Conservation (phyloP, 2,329 filamentous ascomycete species). For the Nothophaeocryptopus gaeumannii region DNA sequence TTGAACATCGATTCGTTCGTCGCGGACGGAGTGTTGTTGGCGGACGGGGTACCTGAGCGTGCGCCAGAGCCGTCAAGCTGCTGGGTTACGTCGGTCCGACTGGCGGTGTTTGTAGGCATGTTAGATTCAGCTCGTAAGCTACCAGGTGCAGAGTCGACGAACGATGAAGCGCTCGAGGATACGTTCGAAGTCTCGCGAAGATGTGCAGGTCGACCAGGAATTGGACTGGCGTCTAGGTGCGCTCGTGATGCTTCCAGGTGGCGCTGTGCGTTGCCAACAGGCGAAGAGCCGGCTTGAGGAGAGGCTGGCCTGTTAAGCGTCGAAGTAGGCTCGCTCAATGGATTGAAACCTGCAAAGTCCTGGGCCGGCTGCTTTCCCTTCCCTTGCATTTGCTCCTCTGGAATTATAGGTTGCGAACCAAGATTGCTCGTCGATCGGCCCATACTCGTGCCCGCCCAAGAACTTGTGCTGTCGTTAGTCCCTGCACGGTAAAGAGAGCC, state of each 20-base stretch:
- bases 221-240: constrained; percentile 37
- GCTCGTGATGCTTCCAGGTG: constrained; percentile 47
- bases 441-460: constrained; percentile 34
- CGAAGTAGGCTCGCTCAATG: constrained; percentile 43
- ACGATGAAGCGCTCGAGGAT: constrained; percentile 77
- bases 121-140: constrained; percentile 23
- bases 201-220: constrained; percentile 42
- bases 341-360: constrained; percentile 42
- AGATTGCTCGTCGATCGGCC: constrained; percentile 52
- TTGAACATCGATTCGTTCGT: constrained; percentile 81
- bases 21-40: constrained; percentile 43
- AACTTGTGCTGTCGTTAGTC: constrained; percentile 35
- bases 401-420: constrained; percentile 40
- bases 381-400: constrained; percentile 35
- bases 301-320: constrained; percentile 39
- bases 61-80: constrained; percentile 23
- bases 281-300: constrained; percentile 6
- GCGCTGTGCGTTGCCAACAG: constrained; percentile 39
- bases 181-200: constrained; percentile 82
- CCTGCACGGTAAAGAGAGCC: constrained; percentile 52
- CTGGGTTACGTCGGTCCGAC: constrained; percentile 50
- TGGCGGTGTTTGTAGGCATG: constrained; percentile 49
- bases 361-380: constrained; percentile 50
- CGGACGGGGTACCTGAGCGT: constrained; percentile 37
- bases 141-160: constrained; percentile 62